Base-by-base conservation (phyloP, 495 filamentous ascomycete genomes). In the Neurospora sp. region DNA sequence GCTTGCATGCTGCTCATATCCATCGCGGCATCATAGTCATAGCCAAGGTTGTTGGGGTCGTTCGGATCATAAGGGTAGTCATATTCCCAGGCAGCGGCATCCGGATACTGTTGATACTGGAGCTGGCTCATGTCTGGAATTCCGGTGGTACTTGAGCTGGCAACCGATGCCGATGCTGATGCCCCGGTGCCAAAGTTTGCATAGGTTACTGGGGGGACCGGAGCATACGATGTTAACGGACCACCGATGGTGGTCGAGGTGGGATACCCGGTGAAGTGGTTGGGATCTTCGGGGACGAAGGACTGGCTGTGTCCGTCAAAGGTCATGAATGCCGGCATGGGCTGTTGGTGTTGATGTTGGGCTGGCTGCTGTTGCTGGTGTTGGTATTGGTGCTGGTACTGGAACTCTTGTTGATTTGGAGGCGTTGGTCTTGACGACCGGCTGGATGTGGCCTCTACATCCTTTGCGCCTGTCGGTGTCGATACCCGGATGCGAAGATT, bases 401-500 rank as follows among this genome's bases (percentile, higher is more conserved):
- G 12, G n/a, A 18, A 20, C 42, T 39, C 42, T 39, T 74, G 72
- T 46, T 35, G 69, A 6, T 12, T 66, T n/a, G 62, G 59, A 27
- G 73, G 20, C 66, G 70, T 11, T 37, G 69, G 71, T n/a, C 20
- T 48, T 12, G 54, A 66, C 66, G 48, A 62, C 35, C 70, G 71
- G 35, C 62, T 72, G 14, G 73, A 69, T 70, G 76, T 73, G 35
- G 73, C 59, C 27, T 78, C 73, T 8, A 81, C 73, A 37, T 72
- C 71, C 71, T 74, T 79, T 35, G 76, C 74, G n/a, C 79, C 79
- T n/a, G 41, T 78, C 14, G 79, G 74, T 0, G 79, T 79, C 11
- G 77, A 75, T 11, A 81, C 76, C 12, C 76, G 78, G 27, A 80
- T 76, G 20, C 78, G 72, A 44, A 83, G 75, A 69, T 83, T 83